Base-by-base conservation (phyloP, 176 grass and related monocot genomes). In the Bolboschoenus planiculmis region DNA sequence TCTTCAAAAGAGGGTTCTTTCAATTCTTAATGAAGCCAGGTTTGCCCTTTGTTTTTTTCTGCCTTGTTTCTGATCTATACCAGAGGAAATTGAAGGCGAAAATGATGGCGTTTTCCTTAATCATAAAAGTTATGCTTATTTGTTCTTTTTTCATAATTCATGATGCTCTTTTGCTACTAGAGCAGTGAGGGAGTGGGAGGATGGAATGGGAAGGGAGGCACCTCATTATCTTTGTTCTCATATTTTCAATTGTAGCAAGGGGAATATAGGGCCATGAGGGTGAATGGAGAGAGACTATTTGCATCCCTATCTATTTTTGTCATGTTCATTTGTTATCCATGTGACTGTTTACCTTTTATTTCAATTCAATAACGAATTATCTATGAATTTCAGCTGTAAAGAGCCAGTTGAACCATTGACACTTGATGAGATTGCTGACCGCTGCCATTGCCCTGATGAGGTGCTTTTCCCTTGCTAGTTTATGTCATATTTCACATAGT, bases 1-100 rank as follows among this genome's bases (percentile, higher is more conserved):
- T 78, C 97, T 99, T 87, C 97, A 99, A 82, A 99, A 99, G 79
- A 91, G 91, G 82, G 91, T 99, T 73, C 85, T 99, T 50, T 24
- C 78, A 86, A 82, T 99, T 83, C 79, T 99, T 23, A 99, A 99
- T 39, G 93, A 99, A 81, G 93, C 93, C 86, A 99, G 88, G 97
- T 87, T 91, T 86, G 71, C 26, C 29, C 55, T 85, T 16, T 70
- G n/a, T 80, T 57, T 66, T 68, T 87, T 56, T 10, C 58, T 59
- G 72, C 50, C 72, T 57, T 46, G 16, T 85, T 83, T 78, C 23
- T 58, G 21, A 36, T 21, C 34, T 56, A 21, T 71, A 86, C 4
- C 10, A 73, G 13, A 23, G 9, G 20, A 73, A 24, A 46, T 27
- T 44, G 37, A 47, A 26, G 20, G 40, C 10, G 10, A 47, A n/a